These are phyloP conservation scores for Melastoma malabathricum DNA, from an alignment of 345 rosid genomes.

Conservation along the genomic window DNA sequence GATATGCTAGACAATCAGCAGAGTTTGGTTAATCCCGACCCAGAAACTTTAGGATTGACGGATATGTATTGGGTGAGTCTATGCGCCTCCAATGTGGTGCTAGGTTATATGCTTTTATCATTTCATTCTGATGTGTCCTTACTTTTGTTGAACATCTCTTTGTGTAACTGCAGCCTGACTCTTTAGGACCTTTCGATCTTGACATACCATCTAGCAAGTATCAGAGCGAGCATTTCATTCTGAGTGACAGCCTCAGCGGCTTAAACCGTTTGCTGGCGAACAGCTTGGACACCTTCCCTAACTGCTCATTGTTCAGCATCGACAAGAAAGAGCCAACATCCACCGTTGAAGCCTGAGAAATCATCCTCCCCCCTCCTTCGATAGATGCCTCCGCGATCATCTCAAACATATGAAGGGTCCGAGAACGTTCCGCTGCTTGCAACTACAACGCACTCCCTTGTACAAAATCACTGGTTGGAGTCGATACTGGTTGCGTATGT, in stretches of 20 bases:
- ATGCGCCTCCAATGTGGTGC: neutral
- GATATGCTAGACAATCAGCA: conserved; percentile 26
- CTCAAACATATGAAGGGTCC: neutral
- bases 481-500: too few species aligned
- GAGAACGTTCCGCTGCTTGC: conserved; percentile 2
- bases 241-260: conserved; percentile 71
- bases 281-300: conserved; percentile 91
- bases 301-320: conserved; percentile 46
- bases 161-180: conserved; percentile 59
- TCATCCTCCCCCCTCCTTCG: conserved; percentile 6
- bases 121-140: too few species aligned
- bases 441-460: conserved; percentile 2
- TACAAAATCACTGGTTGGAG: conserved; percentile 2
- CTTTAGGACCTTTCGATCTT: conserved; percentile 71
- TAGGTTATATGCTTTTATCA: too few species aligned
- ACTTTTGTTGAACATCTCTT: too few species aligned
- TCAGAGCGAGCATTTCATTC: conserved; percentile 46
- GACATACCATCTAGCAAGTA: conserved; percentile 59
- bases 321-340: conserved; percentile 62
- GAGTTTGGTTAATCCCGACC: conserved; percentile 24
- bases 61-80: conserved; percentile 73
- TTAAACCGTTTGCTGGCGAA: conserved; percentile 82
- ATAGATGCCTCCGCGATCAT: neutral
- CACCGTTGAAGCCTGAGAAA: conserved; percentile 39
- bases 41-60: conserved; percentile 41